Conservation (phyloP, 345 rosid species). For the Hibiscus trionum region DNA sequence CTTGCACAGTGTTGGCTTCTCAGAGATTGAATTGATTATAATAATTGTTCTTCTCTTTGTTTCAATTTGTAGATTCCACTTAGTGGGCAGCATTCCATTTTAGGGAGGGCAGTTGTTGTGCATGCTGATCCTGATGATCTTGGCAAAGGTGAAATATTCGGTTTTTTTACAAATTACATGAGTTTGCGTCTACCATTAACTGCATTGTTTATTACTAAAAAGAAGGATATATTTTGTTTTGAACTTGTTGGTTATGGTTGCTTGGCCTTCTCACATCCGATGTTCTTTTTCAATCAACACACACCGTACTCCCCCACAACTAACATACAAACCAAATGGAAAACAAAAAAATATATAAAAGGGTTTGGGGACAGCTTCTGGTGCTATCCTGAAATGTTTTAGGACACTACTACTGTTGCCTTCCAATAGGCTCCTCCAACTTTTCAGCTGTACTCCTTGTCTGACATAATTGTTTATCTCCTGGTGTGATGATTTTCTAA, state of each 20-base stretch:
- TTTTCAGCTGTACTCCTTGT: background rate
- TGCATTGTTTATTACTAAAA: background rate
- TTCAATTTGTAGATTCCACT: slow-evolving; percentile 64
- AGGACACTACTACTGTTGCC: background rate
- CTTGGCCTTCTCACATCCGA: no score
- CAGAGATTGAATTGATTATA: background rate
- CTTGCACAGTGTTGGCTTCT: background rate
- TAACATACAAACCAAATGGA: no score
- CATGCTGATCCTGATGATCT: slow-evolving; percentile 93
- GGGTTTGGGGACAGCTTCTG: background rate
- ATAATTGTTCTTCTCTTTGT: slow-evolving; percentile 8
- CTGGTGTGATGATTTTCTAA: background rate
- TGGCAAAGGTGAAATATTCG: slow-evolving; percentile 49
- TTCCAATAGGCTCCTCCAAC: background rate
- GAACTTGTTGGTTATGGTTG: no score
- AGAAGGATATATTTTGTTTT: background rate
- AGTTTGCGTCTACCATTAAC: slow-evolving; percentile 9
- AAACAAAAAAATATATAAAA: background rate
- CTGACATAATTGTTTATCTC: background rate
- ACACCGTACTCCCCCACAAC: no score
- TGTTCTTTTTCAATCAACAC: no score
- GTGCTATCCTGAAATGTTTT: background rate
- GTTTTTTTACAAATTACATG: slow-evolving; percentile 5
- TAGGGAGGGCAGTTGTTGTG: slow-evolving; percentile 89
- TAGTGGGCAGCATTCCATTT: slow-evolving; percentile 61